Conservation (phyloP, 2,329 filamentous ascomycete genomes). For the Penicillium olsonii region DNA sequence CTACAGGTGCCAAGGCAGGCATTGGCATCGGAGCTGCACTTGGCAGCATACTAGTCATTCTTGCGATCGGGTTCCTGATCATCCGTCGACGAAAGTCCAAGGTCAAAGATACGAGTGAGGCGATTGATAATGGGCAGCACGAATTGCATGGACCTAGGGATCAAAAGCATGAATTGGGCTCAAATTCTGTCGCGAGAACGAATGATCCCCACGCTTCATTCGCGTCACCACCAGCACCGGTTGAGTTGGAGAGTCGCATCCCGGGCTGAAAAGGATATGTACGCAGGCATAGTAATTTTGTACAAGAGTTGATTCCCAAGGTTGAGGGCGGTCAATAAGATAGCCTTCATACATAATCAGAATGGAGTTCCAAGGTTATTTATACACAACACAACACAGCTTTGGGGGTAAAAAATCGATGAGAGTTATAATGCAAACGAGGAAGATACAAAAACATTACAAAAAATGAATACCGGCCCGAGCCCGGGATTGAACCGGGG, state of each 20-base stretch:
- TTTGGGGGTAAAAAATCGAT: too few species aligned
- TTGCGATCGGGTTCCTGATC: neutral
- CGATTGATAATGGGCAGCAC: too few species aligned
- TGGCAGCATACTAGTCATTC: neutral
- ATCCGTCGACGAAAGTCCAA: neutral
- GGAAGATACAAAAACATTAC: neutral
- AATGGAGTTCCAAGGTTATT: too few species aligned
- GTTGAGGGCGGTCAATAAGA: too few species aligned
- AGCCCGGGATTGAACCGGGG: too few species aligned
- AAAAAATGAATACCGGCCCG: too few species aligned
- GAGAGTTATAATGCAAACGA: slow-evolving; percentile 3
- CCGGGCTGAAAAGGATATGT: neutral
- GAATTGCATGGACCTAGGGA: neutral
- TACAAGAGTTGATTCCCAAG: too few species aligned
- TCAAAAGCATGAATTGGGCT: neutral
- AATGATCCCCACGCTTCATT: neutral
- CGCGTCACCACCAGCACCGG: neutral
- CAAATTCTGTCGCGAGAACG: neutral
- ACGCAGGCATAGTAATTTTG: too few species aligned
- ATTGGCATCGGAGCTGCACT: neutral
- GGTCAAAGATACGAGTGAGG: neutral
- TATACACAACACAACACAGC: too few species aligned
- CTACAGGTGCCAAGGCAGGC: neutral
- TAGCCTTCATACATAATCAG: too few species aligned
- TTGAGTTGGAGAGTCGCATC: neutral